These are phyloP conservation scores for Centella asiatica DNA, from an alignment of 129 eudicot species.

Conservation along the genomic window DNA sequence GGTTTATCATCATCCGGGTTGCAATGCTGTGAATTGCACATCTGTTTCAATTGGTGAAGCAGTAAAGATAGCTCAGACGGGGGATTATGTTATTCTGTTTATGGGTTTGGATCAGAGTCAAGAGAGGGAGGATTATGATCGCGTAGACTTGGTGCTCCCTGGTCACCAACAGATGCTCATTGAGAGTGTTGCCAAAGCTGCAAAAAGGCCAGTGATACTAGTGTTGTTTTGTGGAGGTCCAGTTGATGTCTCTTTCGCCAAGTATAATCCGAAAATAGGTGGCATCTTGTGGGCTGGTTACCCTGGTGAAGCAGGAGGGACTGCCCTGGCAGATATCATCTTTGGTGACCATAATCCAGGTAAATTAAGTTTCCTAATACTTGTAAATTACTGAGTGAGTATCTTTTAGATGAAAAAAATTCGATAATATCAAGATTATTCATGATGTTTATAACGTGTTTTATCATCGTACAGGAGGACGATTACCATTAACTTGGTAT, in stretches of 20 bases:
- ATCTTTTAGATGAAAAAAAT: not conserved
- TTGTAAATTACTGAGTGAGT: no score
- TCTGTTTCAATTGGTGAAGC: slow-evolving; percentile 35
- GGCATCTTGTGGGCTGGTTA: slow-evolving; percentile 94
- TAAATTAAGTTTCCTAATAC: slow-evolving; percentile 12
- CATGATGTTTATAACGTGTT: not conserved
- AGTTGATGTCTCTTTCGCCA: slow-evolving; percentile 74
- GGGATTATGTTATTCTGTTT: slow-evolving; percentile 69
- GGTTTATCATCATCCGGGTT: slow-evolving; percentile 52
- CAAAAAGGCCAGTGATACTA: slow-evolving; percentile 63
- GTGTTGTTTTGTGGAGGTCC: slow-evolving; percentile 94
- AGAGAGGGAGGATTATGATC: slow-evolving; percentile 74
- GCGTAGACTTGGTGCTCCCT: slow-evolving; percentile 59
- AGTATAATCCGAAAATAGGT: slow-evolving; percentile 69
- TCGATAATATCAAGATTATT: not conserved
- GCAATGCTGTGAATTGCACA: slow-evolving; percentile 56
- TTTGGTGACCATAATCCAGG: slow-evolving; percentile 99
- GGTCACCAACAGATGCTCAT: slow-evolving; percentile 64
- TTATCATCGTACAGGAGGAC: slow-evolving; percentile 64
- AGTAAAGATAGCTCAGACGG: slow-evolving; percentile 41
- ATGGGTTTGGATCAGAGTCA: slow-evolving; percentile 90
- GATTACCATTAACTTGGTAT: slow-evolving; percentile 88
- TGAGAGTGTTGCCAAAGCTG: slow-evolving; percentile 51
- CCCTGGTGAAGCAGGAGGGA: slow-evolving; percentile 95
- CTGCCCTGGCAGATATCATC: slow-evolving; percentile 68